phyloP scores from a whole-genome alignment of 106 monocot species.

The Allium fistulosum region DNA sequence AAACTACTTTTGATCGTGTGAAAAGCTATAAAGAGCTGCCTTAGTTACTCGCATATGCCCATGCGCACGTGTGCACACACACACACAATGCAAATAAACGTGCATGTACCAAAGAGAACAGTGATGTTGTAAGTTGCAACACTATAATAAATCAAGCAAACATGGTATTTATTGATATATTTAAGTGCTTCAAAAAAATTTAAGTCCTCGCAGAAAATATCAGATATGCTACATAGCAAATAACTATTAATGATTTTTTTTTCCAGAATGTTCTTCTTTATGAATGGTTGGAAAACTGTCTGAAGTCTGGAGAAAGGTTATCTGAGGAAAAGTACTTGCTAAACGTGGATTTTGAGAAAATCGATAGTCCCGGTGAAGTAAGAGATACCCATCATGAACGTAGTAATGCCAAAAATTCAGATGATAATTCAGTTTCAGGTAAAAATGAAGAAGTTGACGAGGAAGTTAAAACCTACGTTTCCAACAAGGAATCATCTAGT shows the following conservation, averaged over 20 bases:
- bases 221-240: too few relatives aligned
- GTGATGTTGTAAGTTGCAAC: too few relatives aligned
- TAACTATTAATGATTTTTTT: neutral
- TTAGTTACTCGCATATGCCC: too few relatives aligned
- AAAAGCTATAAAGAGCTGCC: too few relatives aligned
- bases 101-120: neutral
- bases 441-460: conserved; percentile 2
- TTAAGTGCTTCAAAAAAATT: neutral
- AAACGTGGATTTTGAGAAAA: conserved; percentile 17
- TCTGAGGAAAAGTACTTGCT: conserved; percentile 40
- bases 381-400: conserved; percentile 2
- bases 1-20: too few relatives aligned
- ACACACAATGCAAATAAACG: neutral
- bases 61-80: neutral
- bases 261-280: conserved; percentile 51
- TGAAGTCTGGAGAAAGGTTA: conserved; percentile 57
- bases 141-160: too few relatives aligned
- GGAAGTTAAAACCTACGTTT: too few relatives aligned
- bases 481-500: too few relatives aligned
- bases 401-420: conserved; percentile 5
- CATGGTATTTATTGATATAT: neutral
- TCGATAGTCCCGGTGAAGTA: conserved; percentile 7
- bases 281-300: conserved; percentile 74
- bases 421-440: conserved; percentile 1
- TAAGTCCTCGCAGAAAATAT: too few relatives aligned